These are phyloP conservation scores for Salix udensis DNA, from an alignment of 345 rosid species.

Conservation along the genomic window DNA sequence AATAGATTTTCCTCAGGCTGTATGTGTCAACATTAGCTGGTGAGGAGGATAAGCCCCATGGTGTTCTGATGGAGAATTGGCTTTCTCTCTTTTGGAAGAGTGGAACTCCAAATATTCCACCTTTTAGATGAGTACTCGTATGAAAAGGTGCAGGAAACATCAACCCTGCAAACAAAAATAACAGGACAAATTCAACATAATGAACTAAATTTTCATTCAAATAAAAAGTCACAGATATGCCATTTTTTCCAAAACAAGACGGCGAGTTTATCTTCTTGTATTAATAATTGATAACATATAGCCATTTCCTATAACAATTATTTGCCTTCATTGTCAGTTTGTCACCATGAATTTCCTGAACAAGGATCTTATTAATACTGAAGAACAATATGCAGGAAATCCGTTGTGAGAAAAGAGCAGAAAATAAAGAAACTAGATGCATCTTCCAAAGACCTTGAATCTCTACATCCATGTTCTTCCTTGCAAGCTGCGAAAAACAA, in stretches of 20 bases:
- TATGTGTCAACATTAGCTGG: conserved; percentile 5
- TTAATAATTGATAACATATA: not conserved
- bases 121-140: conserved; percentile 18
- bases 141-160: conserved; percentile 27
- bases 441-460: not conserved
- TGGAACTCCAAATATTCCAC: conserved; percentile 33
- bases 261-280: not conserved
- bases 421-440: not conserved
- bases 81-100: conserved; percentile 24
- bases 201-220: not conserved
- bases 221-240: not conserved
- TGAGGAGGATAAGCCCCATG: conserved; percentile 23
- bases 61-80: conserved; percentile 10
- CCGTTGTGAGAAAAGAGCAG: not conserved
- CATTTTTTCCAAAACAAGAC: not conserved
- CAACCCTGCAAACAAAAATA: conserved; percentile 23
- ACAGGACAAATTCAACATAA: conserved; percentile 9
- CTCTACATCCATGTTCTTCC: not conserved
- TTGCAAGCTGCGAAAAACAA: not conserved
- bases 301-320: not conserved
- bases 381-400: not conserved
- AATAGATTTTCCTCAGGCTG: conserved; percentile 10
- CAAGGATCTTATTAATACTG: not conserved
- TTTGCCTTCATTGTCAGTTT: not conserved
- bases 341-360: not conserved